phyloP scores from a whole-genome alignment of 345 rosid species.

The Populus nigra region DNA sequence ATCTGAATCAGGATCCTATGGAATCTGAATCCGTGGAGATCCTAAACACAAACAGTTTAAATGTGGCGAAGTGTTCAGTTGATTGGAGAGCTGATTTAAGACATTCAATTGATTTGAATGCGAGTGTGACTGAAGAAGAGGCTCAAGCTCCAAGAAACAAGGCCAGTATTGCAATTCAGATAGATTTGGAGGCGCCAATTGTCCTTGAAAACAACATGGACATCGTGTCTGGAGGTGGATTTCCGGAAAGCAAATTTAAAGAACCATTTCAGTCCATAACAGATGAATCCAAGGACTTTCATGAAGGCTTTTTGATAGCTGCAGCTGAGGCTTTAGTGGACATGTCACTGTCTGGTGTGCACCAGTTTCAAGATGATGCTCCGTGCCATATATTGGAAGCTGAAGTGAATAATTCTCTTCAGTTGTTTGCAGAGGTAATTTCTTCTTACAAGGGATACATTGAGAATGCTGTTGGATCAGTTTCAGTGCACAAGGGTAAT shows the following conservation, averaged over 20 bases:
- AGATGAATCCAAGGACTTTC: slow-evolving; percentile 19
- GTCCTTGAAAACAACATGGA: slow-evolving; percentile 28
- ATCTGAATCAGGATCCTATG: slow-evolving; percentile 13
- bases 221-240: slow-evolving; percentile 18
- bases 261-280: slow-evolving; percentile 18
- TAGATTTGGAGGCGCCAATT: slow-evolving; percentile 63
- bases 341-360: slow-evolving; percentile 40
- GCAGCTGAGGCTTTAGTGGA: slow-evolving; percentile 69
- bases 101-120: slow-evolving; percentile 60
- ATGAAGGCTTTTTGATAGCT: slow-evolving; percentile 22
- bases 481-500: slow-evolving; percentile 7
- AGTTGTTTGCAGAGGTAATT: slow-evolving; percentile 64
- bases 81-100: slow-evolving; percentile 24
- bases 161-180: slow-evolving; percentile 33
- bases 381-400: slow-evolving; percentile 9
- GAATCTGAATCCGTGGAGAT: slow-evolving; percentile 19
- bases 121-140: slow-evolving; percentile 41
- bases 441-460: slow-evolving; percentile 21
- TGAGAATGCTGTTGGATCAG: slow-evolving; percentile 14
- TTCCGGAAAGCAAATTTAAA: slow-evolving; percentile 23
- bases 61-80: slow-evolving; percentile 6
- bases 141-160: slow-evolving; percentile 31
- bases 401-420: slow-evolving; percentile 37
- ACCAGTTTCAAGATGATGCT: slow-evolving; percentile 14
- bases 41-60: slow-evolving; percentile 3